Conservation (phyloP, 768 basidiomycete genomes). For the Suillus plorans region DNA sequence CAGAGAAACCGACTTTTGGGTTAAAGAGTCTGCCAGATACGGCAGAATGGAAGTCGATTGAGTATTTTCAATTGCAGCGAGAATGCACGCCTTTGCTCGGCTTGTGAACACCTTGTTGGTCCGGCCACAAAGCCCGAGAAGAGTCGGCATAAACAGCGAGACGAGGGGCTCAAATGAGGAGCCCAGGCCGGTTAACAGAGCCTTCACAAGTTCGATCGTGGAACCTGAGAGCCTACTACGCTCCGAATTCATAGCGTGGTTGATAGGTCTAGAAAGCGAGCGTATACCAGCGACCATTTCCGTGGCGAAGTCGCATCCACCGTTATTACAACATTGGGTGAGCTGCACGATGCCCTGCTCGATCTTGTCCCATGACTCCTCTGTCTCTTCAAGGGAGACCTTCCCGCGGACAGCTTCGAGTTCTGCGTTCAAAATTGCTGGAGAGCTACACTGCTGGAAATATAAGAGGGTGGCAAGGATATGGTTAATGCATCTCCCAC, state of each 20-base stretch:
- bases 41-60: conserved; percentile 65
- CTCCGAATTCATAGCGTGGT: conserved; percentile 66
- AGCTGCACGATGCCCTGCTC: conserved; percentile 47
- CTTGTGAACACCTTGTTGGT: conserved; percentile 77
- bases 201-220: conserved; percentile 61
- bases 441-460: conserved; percentile 30
- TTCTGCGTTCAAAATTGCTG: conserved; percentile 34
- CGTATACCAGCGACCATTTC: conserved; percentile 54
- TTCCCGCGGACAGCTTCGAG: conserved; percentile 43
- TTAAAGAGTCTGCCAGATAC: conserved; percentile 52
- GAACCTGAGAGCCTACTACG: conserved; percentile 68
- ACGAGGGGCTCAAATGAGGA: conserved; percentile 66
- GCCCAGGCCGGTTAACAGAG: conserved; percentile 55
- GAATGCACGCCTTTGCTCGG: conserved; percentile 62
- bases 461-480: neutral
- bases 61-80: conserved; percentile 61
- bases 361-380: conserved; percentile 80
- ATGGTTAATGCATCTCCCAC: conserved; percentile 5
- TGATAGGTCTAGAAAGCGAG: conserved; percentile 52
- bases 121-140: conserved; percentile 66
- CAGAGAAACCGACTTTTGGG: conserved; percentile 68
- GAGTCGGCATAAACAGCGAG: conserved; percentile 62
- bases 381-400: conserved; percentile 57
- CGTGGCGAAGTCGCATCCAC: conserved; percentile 48
- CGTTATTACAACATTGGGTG: conserved; percentile 48